Percentiles rank a stretch among this genome's conserved stretches.
Evolutionary conservation across 2,329 filamentous ascomycete genomes (phyloP).

Genomic region (Stagonosporopsis cucurbitacearum): DNA sequence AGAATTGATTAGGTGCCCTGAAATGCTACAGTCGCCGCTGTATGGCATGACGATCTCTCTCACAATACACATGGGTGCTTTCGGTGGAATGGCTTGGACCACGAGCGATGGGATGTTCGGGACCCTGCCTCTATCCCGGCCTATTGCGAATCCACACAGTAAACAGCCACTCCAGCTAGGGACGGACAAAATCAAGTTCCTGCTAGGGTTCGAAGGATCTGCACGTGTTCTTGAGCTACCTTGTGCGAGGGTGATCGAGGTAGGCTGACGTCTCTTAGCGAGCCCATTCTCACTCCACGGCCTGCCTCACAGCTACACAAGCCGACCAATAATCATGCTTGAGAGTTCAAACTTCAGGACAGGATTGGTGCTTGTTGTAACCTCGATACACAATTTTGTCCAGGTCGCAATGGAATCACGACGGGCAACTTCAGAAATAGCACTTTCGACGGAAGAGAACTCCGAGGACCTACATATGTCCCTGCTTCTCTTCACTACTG

Average conservation of each 20-base stretch:
- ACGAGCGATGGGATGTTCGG: neutral
- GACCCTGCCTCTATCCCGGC: neutral
- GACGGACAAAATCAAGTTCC: neutral
- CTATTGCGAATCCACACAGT: conserved; percentile 1
- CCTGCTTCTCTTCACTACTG: neutral
- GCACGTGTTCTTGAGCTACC: neutral
- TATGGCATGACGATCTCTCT: neutral
- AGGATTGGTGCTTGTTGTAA: neutral
- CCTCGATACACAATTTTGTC: neutral
- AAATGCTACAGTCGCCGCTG: neutral
- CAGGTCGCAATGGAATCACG: no score
- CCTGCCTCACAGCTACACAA: neutral
- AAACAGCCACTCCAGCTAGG: neutral
- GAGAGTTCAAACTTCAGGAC: no score
- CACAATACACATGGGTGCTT: neutral
- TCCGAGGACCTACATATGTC: neutral
- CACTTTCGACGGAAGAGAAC: neutral
- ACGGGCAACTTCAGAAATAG: no score
- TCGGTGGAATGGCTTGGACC: neutral
- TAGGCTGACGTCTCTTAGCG: neutral
- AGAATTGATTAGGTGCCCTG: neutral
- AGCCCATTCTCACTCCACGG: neutral
- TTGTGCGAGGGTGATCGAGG: neutral
- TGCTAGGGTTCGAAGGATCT: neutral
- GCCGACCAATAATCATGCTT: neutral